These are phyloP conservation scores for Globisporangium heterothallicum DNA, from an alignment of 352 stramenopile species.

Conservation along the genomic window DNA sequence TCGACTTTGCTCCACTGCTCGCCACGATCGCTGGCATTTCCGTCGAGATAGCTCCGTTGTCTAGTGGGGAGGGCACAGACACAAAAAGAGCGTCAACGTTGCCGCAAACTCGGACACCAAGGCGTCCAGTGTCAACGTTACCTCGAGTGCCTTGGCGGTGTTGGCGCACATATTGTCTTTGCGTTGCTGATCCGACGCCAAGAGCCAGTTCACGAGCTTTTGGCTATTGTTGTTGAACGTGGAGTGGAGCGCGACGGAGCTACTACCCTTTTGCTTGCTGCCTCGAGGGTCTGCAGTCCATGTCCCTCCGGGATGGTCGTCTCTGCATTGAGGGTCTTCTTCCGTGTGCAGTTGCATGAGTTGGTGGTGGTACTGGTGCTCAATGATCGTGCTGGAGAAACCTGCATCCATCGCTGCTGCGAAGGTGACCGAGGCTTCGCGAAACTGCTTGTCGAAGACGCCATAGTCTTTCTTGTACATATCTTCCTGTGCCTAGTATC, in stretches of 20 bases:
- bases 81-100: no score
- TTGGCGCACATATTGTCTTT: slow-evolving; percentile 64
- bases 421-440: slow-evolving; percentile 56
- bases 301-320: not conserved
- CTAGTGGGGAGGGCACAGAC: slow-evolving; percentile 21
- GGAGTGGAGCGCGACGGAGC: slow-evolving; percentile 21
- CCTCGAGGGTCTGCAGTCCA: slow-evolving; percentile 5
- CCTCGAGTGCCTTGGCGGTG: slow-evolving; percentile 55
- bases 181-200: slow-evolving; percentile 57
- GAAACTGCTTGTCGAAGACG: slow-evolving; percentile 69
- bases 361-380: slow-evolving; percentile 55
- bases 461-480: slow-evolving; percentile 67
- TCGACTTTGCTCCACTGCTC: slow-evolving; percentile 50
- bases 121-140: no score
- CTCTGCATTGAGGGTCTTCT: slow-evolving; percentile 12
- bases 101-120: no score
- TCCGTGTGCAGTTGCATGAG: slow-evolving; percentile 33
- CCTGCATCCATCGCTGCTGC: slow-evolving; percentile 65
- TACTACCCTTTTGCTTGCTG: slow-evolving; percentile 4
- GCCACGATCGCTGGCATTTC: slow-evolving; percentile 63
- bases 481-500: slow-evolving; percentile 43
- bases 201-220: slow-evolving; percentile 78
- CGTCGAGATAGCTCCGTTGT: slow-evolving; percentile 48
- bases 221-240: slow-evolving; percentile 55
- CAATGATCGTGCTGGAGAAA: slow-evolving; percentile 64